Base-by-base conservation (phyloP, 257 asterid species). In the Hygrophila difformis region DNA sequence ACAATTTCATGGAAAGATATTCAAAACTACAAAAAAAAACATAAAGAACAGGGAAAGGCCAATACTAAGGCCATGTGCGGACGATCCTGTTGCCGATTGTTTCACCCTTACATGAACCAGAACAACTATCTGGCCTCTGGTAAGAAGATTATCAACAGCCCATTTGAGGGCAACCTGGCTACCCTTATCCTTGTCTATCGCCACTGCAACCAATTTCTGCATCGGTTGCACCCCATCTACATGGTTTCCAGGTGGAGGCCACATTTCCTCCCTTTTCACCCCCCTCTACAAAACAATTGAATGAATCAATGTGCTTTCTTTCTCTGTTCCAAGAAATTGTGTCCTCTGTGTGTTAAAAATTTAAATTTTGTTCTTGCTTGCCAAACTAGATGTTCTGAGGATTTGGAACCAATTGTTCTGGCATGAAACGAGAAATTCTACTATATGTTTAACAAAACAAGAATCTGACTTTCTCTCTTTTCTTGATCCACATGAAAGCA, bases 61-160 rank as follows among this genome's bases (percentile, higher is more conserved):
- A 50, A 56, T 78, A 84, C 97, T 69, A 19, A 84, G 61, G 51
- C 54, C 42, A 52, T 67, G 17, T n/a, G 63, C 2, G 8, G 79
- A 28, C 3, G 59, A 57, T 29, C 68, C 70, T 3, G 65, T 2
- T 2, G 36, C n/a, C 15, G 61, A 15, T 43, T 56, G 79, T 55
- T 57, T 75, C 12, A 59, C 47, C 62, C 66, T 81, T 47, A 89
- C 96, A 56, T 89, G 96, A 42, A 85, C 44, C 66, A 89, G 49
- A 49, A 89, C 62, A 44, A 85, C 64, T 17, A 83, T 71, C 53
- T 85, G 93, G 39, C 93, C 87, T 70, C 44, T 79, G 16, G 20
- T 23, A 41, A 85, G 77, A 53, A 89, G 69, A 68, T 79, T 80
- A 20, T 89, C 93, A 52, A 81, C 63, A 7, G 96, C 70, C 97